Conservation (phyloP, 305 asterid genomes). For the Withania somnifera region DNA sequence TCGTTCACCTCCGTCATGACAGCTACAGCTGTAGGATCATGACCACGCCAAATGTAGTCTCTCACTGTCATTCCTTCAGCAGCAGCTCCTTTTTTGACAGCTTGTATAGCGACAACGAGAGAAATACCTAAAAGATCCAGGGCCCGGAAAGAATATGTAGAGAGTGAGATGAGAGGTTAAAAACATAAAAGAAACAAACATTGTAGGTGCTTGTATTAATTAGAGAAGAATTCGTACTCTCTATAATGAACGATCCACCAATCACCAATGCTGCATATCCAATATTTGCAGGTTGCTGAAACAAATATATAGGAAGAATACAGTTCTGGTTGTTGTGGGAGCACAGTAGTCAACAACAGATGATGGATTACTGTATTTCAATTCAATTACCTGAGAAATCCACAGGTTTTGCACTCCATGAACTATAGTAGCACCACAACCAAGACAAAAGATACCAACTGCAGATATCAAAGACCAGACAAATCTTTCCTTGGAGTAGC, state of each 20-base stretch:
- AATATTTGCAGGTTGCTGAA: slow-evolving; percentile 82
- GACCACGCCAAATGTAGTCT: slow-evolving; percentile 99
- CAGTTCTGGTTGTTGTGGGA: background rate
- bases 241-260: slow-evolving; percentile 91
- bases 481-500: slow-evolving; percentile 97
- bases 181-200: background rate
- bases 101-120: slow-evolving; percentile 79
- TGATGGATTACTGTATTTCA: slow-evolving; percentile 3
- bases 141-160: background rate
- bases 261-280: slow-evolving; percentile 91
- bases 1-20: slow-evolving; percentile 94
- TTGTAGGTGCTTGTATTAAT: background rate
- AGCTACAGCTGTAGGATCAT: slow-evolving; percentile 97
- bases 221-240: slow-evolving; percentile 40
- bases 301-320: slow-evolving; percentile 8
- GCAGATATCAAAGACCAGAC: slow-evolving; percentile 98
- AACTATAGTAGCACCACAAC: slow-evolving; percentile 95
- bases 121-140: slow-evolving; percentile 57
- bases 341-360: background rate
- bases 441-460: slow-evolving; percentile 94
- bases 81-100: slow-evolving; percentile 97
- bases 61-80: slow-evolving; percentile 94
- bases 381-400: slow-evolving; percentile 59
- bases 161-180: background rate
- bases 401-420: slow-evolving; percentile 87